A percentile compares a stretch with the other conserved stretches of the same genome.
These are phyloP conservation scores for Lepiota brunneoincarnata DNA, from an alignment of 768 basidiomycete genomes.

Conservation along the genomic window DNA sequence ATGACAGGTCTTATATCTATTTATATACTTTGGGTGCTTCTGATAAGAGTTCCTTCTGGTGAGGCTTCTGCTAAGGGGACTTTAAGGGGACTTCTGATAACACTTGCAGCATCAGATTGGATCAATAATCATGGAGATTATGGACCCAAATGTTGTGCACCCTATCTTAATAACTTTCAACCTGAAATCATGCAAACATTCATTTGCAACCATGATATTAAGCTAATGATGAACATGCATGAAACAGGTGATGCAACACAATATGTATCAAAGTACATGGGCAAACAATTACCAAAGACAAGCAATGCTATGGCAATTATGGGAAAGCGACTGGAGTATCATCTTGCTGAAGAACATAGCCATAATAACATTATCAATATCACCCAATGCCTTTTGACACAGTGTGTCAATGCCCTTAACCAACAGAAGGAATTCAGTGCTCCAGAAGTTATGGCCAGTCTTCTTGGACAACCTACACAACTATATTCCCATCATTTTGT, in stretches of 20 bases:
- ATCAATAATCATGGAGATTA: constrained; percentile 25
- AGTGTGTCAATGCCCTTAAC: constrained; percentile 30
- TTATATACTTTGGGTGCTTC: no score
- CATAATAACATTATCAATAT: constrained; percentile 13
- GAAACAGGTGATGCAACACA: constrained; percentile 32
- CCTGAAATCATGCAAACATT: constrained; percentile 20
- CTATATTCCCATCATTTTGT: constrained; percentile 35
- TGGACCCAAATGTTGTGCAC: constrained; percentile 20
- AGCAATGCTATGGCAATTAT: constrained; percentile 37
- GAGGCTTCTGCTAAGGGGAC: no score
- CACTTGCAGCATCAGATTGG: constrained; percentile 20
- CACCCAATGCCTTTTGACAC: constrained; percentile 28
- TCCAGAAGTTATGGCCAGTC: constrained; percentile 32
- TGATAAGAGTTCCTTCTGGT: no score
- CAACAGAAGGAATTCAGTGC: constrained; percentile 34
- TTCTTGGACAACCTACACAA: constrained; percentile 41
- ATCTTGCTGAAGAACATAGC: constrained; percentile 13
- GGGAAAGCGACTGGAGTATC: constrained; percentile 26
- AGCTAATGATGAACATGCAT: constrained; percentile 30
- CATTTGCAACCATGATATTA: constrained; percentile 36
- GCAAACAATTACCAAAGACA: constrained; percentile 35
- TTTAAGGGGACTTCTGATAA: no score
- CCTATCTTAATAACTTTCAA: constrained; percentile 26
- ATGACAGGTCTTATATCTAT: no score
- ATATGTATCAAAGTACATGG: constrained; percentile 37